Evolutionary conservation across 108 stramenopile species (phyloP).

Genomic region (Pseudonitzschia multiseries): DNA sequence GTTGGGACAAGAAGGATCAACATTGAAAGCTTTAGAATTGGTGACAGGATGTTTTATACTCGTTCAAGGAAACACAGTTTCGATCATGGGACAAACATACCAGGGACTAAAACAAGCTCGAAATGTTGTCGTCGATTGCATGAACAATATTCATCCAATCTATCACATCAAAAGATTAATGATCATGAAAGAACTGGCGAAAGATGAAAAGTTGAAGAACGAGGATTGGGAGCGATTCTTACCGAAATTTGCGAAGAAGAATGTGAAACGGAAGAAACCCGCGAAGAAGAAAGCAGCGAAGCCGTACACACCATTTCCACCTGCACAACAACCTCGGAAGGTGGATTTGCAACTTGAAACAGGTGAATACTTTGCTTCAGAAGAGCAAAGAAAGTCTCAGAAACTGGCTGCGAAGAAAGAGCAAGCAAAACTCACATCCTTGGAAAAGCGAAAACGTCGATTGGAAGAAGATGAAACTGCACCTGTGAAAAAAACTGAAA

Average conservation of each 20-base stretch:
- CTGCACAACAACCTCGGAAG: constrained; percentile 88
- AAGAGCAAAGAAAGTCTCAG: constrained; percentile 63
- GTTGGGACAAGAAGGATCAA: constrained; percentile 97
- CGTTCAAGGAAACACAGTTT: constrained; percentile 97
- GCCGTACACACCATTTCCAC: constrained; percentile 97
- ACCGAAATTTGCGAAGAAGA: constrained; percentile 96
- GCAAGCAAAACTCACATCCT: constrained; percentile 35
- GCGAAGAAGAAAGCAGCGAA: constrained; percentile 70
- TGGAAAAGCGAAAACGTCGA: constrained; percentile 62
- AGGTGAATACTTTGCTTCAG: constrained; percentile 88
- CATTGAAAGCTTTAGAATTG: constrained; percentile 97
- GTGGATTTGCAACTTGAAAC: constrained; percentile 94
- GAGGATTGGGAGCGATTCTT: constrained; percentile 99
- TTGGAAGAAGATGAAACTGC: constrained; percentile 42
- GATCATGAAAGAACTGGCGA: constrained; percentile 97
- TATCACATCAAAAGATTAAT: constrained; percentile 99
- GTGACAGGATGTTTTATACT: constrained; percentile 97
- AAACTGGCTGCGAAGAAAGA: constrained; percentile 53
- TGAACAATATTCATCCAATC: constrained; percentile 99
- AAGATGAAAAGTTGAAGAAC: constrained; percentile 89
- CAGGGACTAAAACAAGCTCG: constrained; percentile 94
- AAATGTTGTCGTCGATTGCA: constrained; percentile 96
- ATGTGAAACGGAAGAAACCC: constrained; percentile 90
- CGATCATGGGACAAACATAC: constrained; percentile 83
- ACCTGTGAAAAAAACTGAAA: constrained; percentile 10